These are phyloP conservation scores for Chalciporus piperatus DNA, from an alignment of 768 basidiomycete genomes.

Conservation along the genomic window DNA sequence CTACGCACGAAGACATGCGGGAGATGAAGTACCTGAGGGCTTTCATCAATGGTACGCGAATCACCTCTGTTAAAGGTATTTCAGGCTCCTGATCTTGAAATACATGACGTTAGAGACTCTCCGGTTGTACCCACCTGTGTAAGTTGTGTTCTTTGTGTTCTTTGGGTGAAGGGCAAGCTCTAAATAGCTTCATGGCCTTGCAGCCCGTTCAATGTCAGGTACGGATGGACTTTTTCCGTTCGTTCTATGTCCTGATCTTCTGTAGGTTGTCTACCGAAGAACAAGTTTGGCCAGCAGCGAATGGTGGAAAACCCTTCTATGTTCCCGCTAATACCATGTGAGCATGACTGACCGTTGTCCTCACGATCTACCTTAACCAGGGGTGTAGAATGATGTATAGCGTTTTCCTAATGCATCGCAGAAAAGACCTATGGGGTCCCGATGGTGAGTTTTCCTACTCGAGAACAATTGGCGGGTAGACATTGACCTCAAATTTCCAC, in stretches of 20 bases:
- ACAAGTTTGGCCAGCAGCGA: slow-evolving; percentile 17
- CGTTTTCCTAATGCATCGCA: slow-evolving; percentile 37
- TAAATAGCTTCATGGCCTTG: slow-evolving; percentile 1
- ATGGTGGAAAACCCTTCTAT: slow-evolving; percentile 47
- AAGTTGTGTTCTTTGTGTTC: slow-evolving; percentile 1
- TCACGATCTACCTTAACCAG: too few species aligned
- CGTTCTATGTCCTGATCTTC: not conserved
- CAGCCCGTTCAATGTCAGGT: slow-evolving; percentile 26
- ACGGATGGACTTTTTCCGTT: not conserved
- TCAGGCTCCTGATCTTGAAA: slow-evolving; percentile 1
- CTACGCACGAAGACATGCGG: slow-evolving; percentile 53
- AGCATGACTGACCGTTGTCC: too few species aligned
- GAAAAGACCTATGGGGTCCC: slow-evolving; percentile 38
- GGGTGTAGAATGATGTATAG: slow-evolving; percentile 4
- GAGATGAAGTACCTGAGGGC: slow-evolving; percentile 65
- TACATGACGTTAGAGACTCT: slow-evolving; percentile 27
- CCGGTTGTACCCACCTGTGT: slow-evolving; percentile 32
- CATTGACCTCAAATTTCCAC: not conserved
- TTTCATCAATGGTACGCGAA: slow-evolving; percentile 54
- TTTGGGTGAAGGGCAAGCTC: not conserved
- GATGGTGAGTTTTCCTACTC: slow-evolving; percentile 27
- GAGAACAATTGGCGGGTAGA: too few species aligned
- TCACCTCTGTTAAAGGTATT: not conserved
- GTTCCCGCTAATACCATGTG: slow-evolving; percentile 41
- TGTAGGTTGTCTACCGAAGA: slow-evolving; percentile 15